Evolutionary conservation across 345 rosid genomes (phyloP).

Genomic region (Pistacia vera): DNA sequence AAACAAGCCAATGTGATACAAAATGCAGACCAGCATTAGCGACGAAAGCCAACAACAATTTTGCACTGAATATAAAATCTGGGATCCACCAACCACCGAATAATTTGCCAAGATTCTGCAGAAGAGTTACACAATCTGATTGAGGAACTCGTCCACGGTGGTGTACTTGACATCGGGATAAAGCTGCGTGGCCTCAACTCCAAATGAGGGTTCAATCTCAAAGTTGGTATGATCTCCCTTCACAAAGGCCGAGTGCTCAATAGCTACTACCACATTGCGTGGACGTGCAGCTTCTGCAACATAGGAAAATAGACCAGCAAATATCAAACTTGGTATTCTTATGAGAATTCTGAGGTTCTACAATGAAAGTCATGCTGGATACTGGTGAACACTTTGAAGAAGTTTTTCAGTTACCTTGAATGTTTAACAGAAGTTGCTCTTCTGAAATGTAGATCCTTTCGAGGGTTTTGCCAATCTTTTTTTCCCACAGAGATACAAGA

Average conservation of each 20-base stretch:
- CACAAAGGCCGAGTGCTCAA: background rate
- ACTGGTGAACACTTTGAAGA: background rate
- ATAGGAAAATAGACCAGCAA: background rate
- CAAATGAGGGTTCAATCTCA: constrained; percentile 47
- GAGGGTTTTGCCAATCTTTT: constrained; percentile 54
- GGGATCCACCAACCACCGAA: no score
- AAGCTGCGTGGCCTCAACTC: constrained; percentile 55
- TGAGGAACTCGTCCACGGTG: constrained; percentile 47
- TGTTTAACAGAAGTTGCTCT: constrained; percentile 52
- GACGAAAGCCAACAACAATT: no score
- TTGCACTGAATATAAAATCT: no score
- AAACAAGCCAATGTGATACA: no score
- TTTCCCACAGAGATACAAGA: constrained; percentile 64
- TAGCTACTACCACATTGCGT: background rate
- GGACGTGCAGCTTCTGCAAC: background rate
- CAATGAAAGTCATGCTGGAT: background rate
- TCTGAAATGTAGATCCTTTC: constrained; percentile 50
- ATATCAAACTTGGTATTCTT: background rate
- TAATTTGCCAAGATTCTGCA: background rate
- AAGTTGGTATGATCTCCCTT: constrained; percentile 46
- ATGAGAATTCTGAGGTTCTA: constrained; percentile 18
- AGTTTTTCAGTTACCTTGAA: constrained; percentile 32
- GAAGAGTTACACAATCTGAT: constrained; percentile 31
- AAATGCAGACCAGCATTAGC: no score
- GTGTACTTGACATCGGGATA: constrained; percentile 51